phyloP scores from a whole-genome alignment of 495 filamentous ascomycete species.

The Thozetella sp. region DNA sequence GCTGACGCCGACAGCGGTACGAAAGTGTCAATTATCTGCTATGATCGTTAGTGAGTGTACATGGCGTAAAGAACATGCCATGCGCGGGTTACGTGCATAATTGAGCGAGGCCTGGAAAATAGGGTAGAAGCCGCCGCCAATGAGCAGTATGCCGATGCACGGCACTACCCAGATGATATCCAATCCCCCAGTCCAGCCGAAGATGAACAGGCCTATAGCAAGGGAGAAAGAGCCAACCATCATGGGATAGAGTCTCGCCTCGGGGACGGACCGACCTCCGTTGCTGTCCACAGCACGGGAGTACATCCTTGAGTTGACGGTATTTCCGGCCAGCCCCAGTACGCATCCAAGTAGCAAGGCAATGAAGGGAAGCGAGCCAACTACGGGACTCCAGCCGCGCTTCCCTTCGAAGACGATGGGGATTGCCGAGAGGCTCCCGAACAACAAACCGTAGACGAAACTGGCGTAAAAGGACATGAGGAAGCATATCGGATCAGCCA shows the following conservation, averaged over 20 bases:
- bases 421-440: conserved; percentile 58
- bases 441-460: conserved; percentile 50
- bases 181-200: conserved; percentile 50
- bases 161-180: conserved; percentile 62
- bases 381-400: conserved; percentile 51
- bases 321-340: conserved; percentile 43
- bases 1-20: neutral
- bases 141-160: conserved; percentile 56
- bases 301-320: conserved; percentile 39
- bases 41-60: conserved; percentile 73
- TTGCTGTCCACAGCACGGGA: conserved; percentile 36
- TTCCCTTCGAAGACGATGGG: conserved; percentile 59
- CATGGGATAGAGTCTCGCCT: conserved; percentile 52
- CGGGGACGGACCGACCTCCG: conserved; percentile 37
- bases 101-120: conserved; percentile 65
- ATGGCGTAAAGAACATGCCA: conserved; percentile 65
- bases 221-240: conserved; percentile 62
- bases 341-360: conserved; percentile 42
- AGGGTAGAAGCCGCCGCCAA: conserved; percentile 65
- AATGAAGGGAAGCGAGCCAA: conserved; percentile 54
- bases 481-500: conserved; percentile 61
- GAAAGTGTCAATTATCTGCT: conserved; percentile 59
- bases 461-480: conserved; percentile 49
- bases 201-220: conserved; percentile 56
- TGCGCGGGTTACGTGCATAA: conserved; percentile 78